Evolutionary conservation across 495 filamentous ascomycete species (phyloP).

Genomic region (Lentithecium fluviatile): DNA sequence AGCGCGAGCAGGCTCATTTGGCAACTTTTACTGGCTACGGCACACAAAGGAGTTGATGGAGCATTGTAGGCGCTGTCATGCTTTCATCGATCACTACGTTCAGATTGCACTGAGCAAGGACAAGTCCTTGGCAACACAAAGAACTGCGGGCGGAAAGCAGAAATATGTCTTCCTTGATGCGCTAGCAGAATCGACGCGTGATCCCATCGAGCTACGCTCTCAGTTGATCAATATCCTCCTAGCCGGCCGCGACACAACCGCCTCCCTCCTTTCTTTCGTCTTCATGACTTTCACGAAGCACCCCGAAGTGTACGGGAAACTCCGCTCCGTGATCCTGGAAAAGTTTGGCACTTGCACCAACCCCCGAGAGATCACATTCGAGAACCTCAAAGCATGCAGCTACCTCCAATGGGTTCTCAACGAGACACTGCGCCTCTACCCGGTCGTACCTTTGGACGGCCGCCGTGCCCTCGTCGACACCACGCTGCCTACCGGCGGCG

Average conservation of each 20-base stretch:
- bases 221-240: conserved; percentile 80
- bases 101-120: conserved; percentile 66
- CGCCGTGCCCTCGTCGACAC: conserved; percentile 47
- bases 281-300: conserved; percentile 15
- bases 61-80: conserved; percentile 54
- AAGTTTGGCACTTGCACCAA: conserved; percentile 24
- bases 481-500: conserved; percentile 54
- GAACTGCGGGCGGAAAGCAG: conserved; percentile 27
- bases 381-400: conserved; percentile 28
- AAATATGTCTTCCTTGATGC: conserved; percentile 79
- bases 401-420: conserved; percentile 35
- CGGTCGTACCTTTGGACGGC: conserved; percentile 46
- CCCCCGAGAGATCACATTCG: conserved; percentile 32
- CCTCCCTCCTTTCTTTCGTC: conserved; percentile 40
- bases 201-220: conserved; percentile 69
- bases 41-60: conserved; percentile 59
- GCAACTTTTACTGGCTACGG: conserved; percentile 51
- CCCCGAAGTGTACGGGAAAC: conserved; percentile 16
- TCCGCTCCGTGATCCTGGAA: conserved; percentile 23
- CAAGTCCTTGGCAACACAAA: conserved; percentile 58
- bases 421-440: conserved; percentile 54
- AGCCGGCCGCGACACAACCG: conserved; percentile 47
- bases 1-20: conserved; percentile 29
- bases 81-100: conserved; percentile 67
- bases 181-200: conserved; percentile 70